Evolutionary conservation across 1,284 basidiomycete species (phyloP).

Genomic region (Lignosus rhinocerotis): DNA sequence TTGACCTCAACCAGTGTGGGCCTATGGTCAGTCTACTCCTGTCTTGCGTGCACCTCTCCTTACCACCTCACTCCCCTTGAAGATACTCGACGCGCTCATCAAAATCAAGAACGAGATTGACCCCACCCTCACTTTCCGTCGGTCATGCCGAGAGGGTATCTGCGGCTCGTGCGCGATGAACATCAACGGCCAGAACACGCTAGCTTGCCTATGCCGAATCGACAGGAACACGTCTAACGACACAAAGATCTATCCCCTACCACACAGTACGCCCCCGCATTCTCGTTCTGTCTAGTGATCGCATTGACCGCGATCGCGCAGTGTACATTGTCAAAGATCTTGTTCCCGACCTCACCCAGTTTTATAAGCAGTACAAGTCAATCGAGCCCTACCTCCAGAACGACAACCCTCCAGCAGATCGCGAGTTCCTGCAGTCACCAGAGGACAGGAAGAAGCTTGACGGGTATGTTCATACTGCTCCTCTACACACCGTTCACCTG

Average conservation of each 20-base stretch:
- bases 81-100: constrained; percentile 91
- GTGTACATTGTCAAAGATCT: constrained; percentile 99
- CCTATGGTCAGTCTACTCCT: constrained; percentile 76
- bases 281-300: neutral
- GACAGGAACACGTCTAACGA: constrained; percentile 75
- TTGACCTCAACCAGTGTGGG: constrained; percentile 94
- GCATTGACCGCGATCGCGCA: constrained; percentile 33
- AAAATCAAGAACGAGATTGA: constrained; percentile 99
- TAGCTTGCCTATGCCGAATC: constrained; percentile 96
- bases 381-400: constrained; percentile 96
- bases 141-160: constrained; percentile 97
- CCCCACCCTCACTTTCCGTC: constrained; percentile 94
- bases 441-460: constrained; percentile 97
- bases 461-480: constrained; percentile 44
- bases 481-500: neutral
- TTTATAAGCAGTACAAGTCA: constrained; percentile 99
- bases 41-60: neutral
- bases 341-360: constrained; percentile 86
- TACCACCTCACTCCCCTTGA: constrained; percentile 28
- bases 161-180: constrained; percentile 99
- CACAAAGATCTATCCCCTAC: constrained; percentile 96
- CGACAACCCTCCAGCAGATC: constrained; percentile 82
- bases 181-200: constrained; percentile 96
- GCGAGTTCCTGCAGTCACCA: constrained; percentile 85
- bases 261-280: constrained; percentile 75